Base-by-base conservation (phyloP, 2,329 filamentous ascomycete genomes). In the Sporothrix euskadiensis region DNA sequence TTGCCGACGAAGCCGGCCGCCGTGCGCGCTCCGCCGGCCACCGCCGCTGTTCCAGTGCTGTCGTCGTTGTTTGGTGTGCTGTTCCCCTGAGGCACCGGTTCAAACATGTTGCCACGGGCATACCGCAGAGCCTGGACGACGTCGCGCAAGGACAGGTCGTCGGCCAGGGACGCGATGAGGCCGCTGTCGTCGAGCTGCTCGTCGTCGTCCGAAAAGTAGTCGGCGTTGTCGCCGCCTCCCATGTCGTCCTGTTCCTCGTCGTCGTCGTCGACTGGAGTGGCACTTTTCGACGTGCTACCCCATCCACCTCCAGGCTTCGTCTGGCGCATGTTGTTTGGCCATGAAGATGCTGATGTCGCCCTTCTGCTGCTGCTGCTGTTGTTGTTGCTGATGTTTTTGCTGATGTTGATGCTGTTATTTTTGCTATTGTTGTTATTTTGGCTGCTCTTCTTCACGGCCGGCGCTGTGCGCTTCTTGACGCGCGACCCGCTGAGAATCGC, bases 41-140 rank as follows among this genome's bases (percentile, higher is more conserved):
- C 41, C 7, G 2, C 14, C 26, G 12, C 6, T n/a, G 26, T 54
- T 8, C 41, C 44, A 8, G n/a, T 47, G 8, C 12, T 8, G 52
- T 49, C 39, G 22, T 19, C 39, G 35, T 30, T n/a, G 22, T 69
- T 49, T 12, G 19, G 9, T 6, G n/a, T 0, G 7, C 3, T 7
- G 12, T 3, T 39, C 49, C 65, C 8, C 52, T 47, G 49, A 19
- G 91, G 91, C 12, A 93, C 83, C 1, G 86, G 82, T 54, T 85
- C 86, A 82, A 93, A 94, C 87, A 91, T 92, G 77, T 82, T 84
- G 26, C 79, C 81, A 52, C 86, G 87, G 69, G 91, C 87, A 80
- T 90, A 88, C 70, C 86, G 83, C 78, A 93, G 88, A 30, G 89
- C 89, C 79, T 92, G 90, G 0, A 88, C 84, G 1, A 90, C 86